phyloP scores from a whole-genome alignment of 208 protist genomes.

The Leptomonas seymouri region DNA sequence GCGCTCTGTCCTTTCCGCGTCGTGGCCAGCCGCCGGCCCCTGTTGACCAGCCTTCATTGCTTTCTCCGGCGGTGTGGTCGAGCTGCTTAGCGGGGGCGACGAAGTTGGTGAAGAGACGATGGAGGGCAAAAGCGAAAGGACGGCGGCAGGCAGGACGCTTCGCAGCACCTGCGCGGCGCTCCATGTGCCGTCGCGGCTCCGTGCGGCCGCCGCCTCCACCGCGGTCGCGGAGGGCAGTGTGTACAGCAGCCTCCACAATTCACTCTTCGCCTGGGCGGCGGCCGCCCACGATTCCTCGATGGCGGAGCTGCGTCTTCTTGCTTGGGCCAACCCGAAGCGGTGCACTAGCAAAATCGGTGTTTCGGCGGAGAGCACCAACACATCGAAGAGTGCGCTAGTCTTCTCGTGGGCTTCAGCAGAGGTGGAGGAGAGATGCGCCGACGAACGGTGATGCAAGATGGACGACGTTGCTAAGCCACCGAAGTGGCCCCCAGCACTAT shows the following conservation, averaged over 20 bases:
- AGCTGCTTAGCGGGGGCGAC: not conserved
- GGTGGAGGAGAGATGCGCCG: slow-evolving; percentile 8
- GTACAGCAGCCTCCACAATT: slow-evolving; percentile 31
- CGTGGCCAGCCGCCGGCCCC: not conserved
- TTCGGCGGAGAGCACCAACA: slow-evolving; percentile 33
- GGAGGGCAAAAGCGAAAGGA: slow-evolving; percentile 6
- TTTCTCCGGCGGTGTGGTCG: not conserved
- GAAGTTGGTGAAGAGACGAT: not conserved
- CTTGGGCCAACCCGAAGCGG: slow-evolving; percentile 20
- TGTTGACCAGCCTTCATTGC: not conserved
- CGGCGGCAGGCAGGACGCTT: slow-evolving; percentile 15
- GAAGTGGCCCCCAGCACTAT: not conserved
- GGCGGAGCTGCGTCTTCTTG: slow-evolving; percentile 14
- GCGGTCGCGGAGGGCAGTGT: slow-evolving; percentile 25
- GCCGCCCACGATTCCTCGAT: slow-evolving; percentile 56
- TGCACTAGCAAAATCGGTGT: slow-evolving; percentile 20
- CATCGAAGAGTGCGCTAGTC: slow-evolving; percentile 40
- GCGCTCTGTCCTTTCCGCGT: slow-evolving; percentile 7
- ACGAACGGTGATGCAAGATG: not conserved
- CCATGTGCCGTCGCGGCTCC: slow-evolving; percentile 3
- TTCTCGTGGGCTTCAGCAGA: not conserved
- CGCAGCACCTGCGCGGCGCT: slow-evolving; percentile 11
- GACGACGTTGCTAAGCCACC: not conserved
- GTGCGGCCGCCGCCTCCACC: not conserved
- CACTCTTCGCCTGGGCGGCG: slow-evolving; percentile 22